Percentiles rank a stretch among this genome's conserved stretches.
phyloP scores from a whole-genome alignment of 148 eudicot genomes.

The Chenopodium formosanum region DNA sequence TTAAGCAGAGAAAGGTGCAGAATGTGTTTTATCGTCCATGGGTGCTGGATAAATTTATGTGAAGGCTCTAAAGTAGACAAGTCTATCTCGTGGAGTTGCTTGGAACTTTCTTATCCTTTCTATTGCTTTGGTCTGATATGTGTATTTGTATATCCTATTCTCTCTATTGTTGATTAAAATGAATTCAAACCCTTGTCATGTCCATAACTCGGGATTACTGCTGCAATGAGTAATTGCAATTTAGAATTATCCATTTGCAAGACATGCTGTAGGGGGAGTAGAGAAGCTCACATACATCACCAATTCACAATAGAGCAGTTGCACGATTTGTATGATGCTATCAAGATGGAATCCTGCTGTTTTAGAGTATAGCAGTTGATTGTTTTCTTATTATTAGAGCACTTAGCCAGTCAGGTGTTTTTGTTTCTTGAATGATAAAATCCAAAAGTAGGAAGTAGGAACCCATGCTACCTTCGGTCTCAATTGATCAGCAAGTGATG shows the following conservation, averaged over 20 bases:
- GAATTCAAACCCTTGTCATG: not conserved
- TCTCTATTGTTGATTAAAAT: not conserved
- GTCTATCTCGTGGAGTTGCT: not conserved
- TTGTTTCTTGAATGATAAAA: slow-evolving; percentile 59
- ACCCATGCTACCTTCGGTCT: slow-evolving; percentile 47
- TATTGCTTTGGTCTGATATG: not conserved
- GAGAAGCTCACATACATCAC: slow-evolving; percentile 40
- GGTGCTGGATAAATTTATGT: not conserved
- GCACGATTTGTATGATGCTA: slow-evolving; percentile 53
- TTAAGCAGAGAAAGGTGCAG: not conserved
- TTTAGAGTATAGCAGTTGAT: slow-evolving; percentile 45
- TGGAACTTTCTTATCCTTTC: not conserved
- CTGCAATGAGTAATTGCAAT: not conserved
- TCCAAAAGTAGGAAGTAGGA: slow-evolving; percentile 50
- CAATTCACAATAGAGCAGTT: slow-evolving; percentile 40
- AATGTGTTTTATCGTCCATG: not conserved
- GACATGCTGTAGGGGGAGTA: not conserved
- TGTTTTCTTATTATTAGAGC: slow-evolving; percentile 39
- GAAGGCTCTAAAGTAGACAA: not conserved
- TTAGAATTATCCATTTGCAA: not conserved
- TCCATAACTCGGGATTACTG: not conserved
- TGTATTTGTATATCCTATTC: not conserved
- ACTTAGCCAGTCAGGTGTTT: slow-evolving; percentile 39
- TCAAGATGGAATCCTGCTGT: slow-evolving; percentile 63
- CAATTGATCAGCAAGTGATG: slow-evolving; percentile 51